Base-by-base conservation (phyloP, 2,329 filamentous ascomycete genomes). In the Monosporascus sp. region DNA sequence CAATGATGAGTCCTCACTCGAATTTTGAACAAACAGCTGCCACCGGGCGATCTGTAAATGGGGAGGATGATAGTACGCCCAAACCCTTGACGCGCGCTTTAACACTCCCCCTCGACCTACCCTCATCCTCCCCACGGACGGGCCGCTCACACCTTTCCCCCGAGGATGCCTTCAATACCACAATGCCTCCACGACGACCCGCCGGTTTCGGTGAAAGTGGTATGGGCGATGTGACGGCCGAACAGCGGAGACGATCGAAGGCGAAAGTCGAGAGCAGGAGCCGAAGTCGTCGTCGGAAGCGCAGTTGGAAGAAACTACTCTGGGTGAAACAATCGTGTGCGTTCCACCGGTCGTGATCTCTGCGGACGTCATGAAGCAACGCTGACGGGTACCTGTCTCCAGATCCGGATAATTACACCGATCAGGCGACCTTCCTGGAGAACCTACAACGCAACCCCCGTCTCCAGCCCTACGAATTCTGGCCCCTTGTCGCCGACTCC, bases 361-460 rank as follows among this genome's bases (percentile, higher is more conserved):
- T 25, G 45, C 38, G 15, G 24, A 24, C 45, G 49, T 25, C 39
- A 42, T 31, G 34, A 49, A 51, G 47, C 39, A 22, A 15, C 57
- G 52, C 57, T 67, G 49, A 67, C 59, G 24, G 47, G 41, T 14
- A 25, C 42, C 52, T 57, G 41, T 50, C 48, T 42, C 36, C 61
- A 92, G 90, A 95, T 67, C 92, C 94, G n/a, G 94, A 99, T 70
- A 99, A 99, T 70, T 97, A 97, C 69, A 97, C 94, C 41, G 94
- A 99, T 68, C 91, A 94, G 67, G 89, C 90, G 55, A 97, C 94
- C 1, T 99, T 99, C 64, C 85, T 99, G 60, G 93, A 97, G 67
- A 91, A 96, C 63, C 83, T 99, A 18, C 93, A 99, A 70, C 84
- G 92, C 47, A 99, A 99, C 69, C 93, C 93, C 5, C 86, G 92